These are phyloP conservation scores for Sphaerulina vaccinii DNA, from an alignment of 2,329 filamentous ascomycete genomes.

Conservation along the genomic window DNA sequence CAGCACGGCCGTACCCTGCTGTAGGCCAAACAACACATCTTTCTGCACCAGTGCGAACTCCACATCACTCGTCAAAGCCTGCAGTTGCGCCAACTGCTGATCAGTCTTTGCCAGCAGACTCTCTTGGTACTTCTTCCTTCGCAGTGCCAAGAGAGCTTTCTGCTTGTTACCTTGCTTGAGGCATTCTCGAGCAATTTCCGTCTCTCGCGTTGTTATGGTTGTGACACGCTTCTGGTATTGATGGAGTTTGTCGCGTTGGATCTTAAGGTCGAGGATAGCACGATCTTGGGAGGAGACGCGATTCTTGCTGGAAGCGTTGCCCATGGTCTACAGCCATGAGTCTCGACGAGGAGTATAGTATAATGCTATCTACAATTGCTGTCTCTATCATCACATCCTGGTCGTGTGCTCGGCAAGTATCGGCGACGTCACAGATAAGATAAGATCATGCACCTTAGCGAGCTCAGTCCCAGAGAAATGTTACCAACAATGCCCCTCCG, in stretches of 20 bases:
- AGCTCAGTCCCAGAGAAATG: background rate
- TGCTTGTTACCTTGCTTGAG: constrained; percentile 75
- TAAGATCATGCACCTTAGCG: constrained; percentile 4
- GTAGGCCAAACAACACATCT: constrained; percentile 87
- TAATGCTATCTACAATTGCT: no score
- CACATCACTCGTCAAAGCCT: constrained; percentile 82
- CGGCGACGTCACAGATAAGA: constrained; percentile 3
- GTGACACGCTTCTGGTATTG: constrained; percentile 92
- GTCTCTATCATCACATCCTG: no score
- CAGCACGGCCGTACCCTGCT: constrained; percentile 86
- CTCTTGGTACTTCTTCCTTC: constrained; percentile 96
- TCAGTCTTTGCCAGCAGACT: constrained; percentile 85
- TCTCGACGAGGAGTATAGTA: no score
- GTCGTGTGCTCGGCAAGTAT: no score
- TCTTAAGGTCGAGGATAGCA: constrained; percentile 97
- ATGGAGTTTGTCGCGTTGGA: constrained; percentile 93
- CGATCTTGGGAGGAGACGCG: constrained; percentile 81
- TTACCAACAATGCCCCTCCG: background rate
- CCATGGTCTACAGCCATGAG: constrained; percentile 50
- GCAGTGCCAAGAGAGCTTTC: constrained; percentile 80
- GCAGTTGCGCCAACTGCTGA: constrained; percentile 86
- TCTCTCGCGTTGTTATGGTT: constrained; percentile 82
- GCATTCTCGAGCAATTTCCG: constrained; percentile 78
- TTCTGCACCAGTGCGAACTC: constrained; percentile 97
- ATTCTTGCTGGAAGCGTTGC: constrained; percentile 61